Conservation (phyloP, 768 basidiomycete species). For the Gelatoporia subvermispora region DNA sequence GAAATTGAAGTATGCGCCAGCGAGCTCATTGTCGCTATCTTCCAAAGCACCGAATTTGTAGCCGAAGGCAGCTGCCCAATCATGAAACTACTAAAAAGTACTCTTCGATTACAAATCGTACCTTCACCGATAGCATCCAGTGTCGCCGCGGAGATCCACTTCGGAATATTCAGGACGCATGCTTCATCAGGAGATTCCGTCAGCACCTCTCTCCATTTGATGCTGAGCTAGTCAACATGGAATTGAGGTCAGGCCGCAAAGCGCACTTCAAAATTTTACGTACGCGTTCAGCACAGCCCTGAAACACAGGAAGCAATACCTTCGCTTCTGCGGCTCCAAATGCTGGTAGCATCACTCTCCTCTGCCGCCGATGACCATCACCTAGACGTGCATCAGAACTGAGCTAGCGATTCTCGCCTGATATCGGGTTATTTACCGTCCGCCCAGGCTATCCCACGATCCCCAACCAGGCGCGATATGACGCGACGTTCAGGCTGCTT, state of each 20-base stretch:
- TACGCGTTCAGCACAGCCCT: conserved; percentile 18
- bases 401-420: neutral
- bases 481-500: conserved; percentile 48
- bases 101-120: conserved; percentile 7
- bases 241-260: neutral
- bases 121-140: conserved; percentile 36
- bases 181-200: conserved; percentile 36
- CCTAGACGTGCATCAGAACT: conserved; percentile 5
- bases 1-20: conserved; percentile 48
- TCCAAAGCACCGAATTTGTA: conserved; percentile 53
- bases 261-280: neutral
- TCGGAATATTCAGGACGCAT: conserved; percentile 42
- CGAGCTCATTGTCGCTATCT: conserved; percentile 46
- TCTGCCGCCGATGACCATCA: conserved; percentile 23
- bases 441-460: conserved; percentile 50
- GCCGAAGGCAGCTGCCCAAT: conserved; percentile 29
- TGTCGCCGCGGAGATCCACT: conserved; percentile 36
- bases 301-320: conserved; percentile 19
- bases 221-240: conserved; percentile 33
- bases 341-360: conserved; percentile 32
- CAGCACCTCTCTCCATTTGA: conserved; percentile 48
- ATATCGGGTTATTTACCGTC: conserved; percentile 32
- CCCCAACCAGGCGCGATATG: conserved; percentile 45
- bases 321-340: conserved; percentile 39
- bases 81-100: neutral